Evolutionary conservation across 1,139 yeast genomes (phyloP), one percentile per base, ranked within the genome.

Genomic region (Suhomyces maxii): DNA sequence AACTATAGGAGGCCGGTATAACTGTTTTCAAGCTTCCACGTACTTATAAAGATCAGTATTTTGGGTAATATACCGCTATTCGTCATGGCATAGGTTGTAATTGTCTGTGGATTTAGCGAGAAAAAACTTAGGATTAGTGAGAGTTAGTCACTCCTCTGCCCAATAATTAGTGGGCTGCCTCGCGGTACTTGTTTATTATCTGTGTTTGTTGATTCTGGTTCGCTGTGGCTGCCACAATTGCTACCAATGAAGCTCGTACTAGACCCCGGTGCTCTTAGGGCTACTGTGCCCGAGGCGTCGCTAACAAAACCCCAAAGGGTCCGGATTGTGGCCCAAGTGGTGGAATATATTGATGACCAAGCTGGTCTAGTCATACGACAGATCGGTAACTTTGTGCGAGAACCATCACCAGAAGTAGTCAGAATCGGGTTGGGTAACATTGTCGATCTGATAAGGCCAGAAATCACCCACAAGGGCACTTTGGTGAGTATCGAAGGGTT

Each of bases 291-390:
- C 1, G 48, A 51, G 23, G 71, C 71, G 0, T 53, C 67, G 1
- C 52, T 50, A 5, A 49, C 63, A 2, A 41, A 42, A 7, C 56
- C 58, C 1, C 54, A 53, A 10, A 52, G 67, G 37, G 54, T 71
- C 5, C 56, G 77, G 14, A 38, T 70, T 14, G 44, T 72, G 8
- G 72, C 57, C 4, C 77, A 71, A 50, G 67, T 68, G 6, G 45
- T 57, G 6, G 48, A 49, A 10, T 67, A 60, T 47, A 36, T 3
- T 30, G 39, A 37, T 13, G 10, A 2, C n/a, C 12, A 35, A 14
- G 31, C 38, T 3, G 28, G 36, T 7, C 36, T 47, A 34, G 30
- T 26, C 11, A 26, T 45, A 5, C 10, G 14, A 13, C 36, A 26
- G 9, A 38, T 41, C 7, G 13, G 26, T 30, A 37, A 31, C 23